Percentiles rank a stretch among this genome's conserved stretches.
Evolutionary conservation across 805 yeast genomes (phyloP).

Genomic region (Ogataea polymorpha): DNA sequence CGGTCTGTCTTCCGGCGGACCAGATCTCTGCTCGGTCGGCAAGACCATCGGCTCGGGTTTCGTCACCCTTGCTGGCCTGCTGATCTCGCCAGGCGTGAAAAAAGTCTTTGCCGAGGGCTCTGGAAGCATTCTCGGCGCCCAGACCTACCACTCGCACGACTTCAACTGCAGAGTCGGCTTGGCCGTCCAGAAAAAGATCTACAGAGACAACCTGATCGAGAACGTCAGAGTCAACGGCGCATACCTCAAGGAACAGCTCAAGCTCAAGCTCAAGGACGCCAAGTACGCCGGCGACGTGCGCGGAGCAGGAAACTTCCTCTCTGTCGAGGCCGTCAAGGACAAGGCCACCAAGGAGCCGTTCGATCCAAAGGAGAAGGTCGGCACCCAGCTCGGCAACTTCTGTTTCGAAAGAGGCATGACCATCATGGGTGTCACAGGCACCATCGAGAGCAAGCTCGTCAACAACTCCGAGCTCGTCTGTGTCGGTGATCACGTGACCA

Average conservation of each 20-base stretch:
- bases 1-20: slow-evolving; percentile 39
- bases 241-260: slow-evolving; percentile 38
- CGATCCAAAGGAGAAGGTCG: slow-evolving; percentile 36
- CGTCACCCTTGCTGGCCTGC: slow-evolving; percentile 46
- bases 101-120: slow-evolving; percentile 39
- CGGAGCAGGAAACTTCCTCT: slow-evolving; percentile 61
- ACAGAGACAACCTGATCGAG: slow-evolving; percentile 32
- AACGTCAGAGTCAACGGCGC: slow-evolving; percentile 44
- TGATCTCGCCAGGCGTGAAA: slow-evolving; percentile 40
- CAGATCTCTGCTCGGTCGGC: slow-evolving; percentile 48
- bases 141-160: slow-evolving; percentile 50
- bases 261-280: slow-evolving; percentile 33
- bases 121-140: slow-evolving; percentile 42
- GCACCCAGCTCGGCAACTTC: slow-evolving; percentile 32
- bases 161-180: slow-evolving; percentile 46
- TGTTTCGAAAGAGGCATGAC: slow-evolving; percentile 46
- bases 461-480: slow-evolving; percentile 30
- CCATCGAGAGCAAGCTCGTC: slow-evolving; percentile 24
- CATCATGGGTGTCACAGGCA: slow-evolving; percentile 46
- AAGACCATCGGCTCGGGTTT: slow-evolving; percentile 49
- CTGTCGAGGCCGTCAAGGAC: slow-evolving; percentile 55
- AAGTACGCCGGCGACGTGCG: slow-evolving; percentile 55
- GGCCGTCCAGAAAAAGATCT: slow-evolving; percentile 44
- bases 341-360: slow-evolving; percentile 49
- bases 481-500: slow-evolving; percentile 43